These are phyloP conservation scores for Monascus ruber DNA, from an alignment of 2,329 filamentous ascomycete genomes.

Conservation along the genomic window DNA sequence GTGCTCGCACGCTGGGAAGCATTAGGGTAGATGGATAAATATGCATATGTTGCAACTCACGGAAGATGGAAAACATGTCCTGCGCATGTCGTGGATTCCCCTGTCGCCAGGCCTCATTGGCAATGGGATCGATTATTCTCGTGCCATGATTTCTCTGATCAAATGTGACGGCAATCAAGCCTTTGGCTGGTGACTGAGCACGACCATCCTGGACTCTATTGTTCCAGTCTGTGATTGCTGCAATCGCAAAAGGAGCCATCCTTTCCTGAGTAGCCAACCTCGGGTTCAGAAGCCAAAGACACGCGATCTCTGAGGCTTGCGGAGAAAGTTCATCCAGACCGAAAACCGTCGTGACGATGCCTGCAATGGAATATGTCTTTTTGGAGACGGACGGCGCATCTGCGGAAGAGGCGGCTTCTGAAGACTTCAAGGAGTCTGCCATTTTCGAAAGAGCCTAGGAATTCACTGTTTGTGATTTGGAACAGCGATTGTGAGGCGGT, in stretches of 20 bases:
- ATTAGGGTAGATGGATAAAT: not conserved
- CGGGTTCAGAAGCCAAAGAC: constrained; percentile 86
- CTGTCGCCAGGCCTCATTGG: constrained; percentile 67
- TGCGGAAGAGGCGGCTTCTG: not conserved
- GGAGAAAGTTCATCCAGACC: constrained; percentile 64
- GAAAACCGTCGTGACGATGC: constrained; percentile 68
- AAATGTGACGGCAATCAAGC: constrained; percentile 71
- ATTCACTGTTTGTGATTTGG: too few species aligned
- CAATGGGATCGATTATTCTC: constrained; percentile 51
- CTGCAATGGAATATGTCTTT: constrained; percentile 60
- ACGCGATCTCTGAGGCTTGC: constrained; percentile 49
- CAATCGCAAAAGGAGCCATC: constrained; percentile 66
- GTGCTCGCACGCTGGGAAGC: not conserved
- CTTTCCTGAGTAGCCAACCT: constrained; percentile 57
- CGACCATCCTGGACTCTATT: constrained; percentile 22
- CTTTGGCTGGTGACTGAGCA: constrained; percentile 30
- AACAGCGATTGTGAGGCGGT: too few species aligned
- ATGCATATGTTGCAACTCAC: constrained; percentile 32
- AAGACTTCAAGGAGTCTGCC: constrained; percentile 24
- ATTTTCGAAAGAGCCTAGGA: constrained; percentile 9
- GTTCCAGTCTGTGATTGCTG: constrained; percentile 59
- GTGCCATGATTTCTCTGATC: constrained; percentile 90
- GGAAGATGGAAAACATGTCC: constrained; percentile 79
- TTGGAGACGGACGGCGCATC: constrained; percentile 43
- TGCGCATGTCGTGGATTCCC: constrained; percentile 74